Evolutionary conservation across 2,329 filamentous ascomycete species (phyloP).

Genomic region (Talaromyces sp.): DNA sequence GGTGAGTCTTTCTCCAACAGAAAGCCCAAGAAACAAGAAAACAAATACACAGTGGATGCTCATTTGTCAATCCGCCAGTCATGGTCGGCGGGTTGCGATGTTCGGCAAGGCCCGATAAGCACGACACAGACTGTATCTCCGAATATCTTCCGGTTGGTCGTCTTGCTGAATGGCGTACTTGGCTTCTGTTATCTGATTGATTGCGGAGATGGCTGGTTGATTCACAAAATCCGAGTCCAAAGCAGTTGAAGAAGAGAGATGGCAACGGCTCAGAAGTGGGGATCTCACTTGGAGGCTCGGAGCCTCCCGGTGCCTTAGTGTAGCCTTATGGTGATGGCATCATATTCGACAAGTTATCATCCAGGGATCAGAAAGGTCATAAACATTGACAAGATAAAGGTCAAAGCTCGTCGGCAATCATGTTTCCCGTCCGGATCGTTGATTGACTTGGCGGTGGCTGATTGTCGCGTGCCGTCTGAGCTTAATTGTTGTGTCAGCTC

Average conservation of each 20-base stretch:
- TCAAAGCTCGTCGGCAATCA: not conserved
- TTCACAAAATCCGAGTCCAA: not conserved
- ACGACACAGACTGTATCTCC: not conserved
- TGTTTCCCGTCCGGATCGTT: not conserved
- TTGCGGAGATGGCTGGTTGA: not conserved
- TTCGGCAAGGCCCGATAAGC: not conserved
- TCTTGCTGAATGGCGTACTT: not conserved
- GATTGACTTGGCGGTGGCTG: not conserved
- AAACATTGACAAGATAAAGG: not conserved
- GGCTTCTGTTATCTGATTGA: not conserved
- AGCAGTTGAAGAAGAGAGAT: not conserved
- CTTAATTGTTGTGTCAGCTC: not conserved
- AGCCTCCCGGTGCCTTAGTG: not conserved
- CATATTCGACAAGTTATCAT: not conserved
- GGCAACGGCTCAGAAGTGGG: not conserved
- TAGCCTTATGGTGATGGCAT: not conserved
- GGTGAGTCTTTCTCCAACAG: not conserved
- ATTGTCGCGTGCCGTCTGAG: not conserved
- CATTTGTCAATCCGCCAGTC: slow-evolving; percentile 1
- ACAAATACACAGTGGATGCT: not conserved
- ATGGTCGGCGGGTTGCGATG: not conserved
- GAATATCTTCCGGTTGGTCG: not conserved
- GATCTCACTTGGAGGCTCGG: too few species aligned
- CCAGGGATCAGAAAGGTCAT: not conserved
- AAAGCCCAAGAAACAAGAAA: too few species aligned